phyloP scores from a whole-genome alignment of 2,329 filamentous ascomycete genomes.

The Zymoseptoria brevis region DNA sequence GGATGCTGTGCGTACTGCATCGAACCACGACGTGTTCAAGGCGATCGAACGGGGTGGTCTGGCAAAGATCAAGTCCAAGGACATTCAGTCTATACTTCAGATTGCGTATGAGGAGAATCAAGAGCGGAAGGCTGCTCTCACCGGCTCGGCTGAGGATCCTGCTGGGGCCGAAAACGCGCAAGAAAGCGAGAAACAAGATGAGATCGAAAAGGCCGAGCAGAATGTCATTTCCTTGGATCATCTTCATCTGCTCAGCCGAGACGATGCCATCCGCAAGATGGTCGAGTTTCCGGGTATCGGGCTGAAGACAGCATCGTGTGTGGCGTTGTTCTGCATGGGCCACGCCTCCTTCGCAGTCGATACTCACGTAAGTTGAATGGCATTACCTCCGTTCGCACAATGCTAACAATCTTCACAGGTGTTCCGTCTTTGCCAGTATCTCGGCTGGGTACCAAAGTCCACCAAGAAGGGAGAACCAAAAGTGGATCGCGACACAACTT shows the following conservation, averaged over 20 bases:
- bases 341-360: slow-evolving; percentile 58
- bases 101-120: slow-evolving; percentile 63
- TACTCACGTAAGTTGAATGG: slow-evolving; percentile 41
- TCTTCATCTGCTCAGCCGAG: slow-evolving; percentile 46
- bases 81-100: slow-evolving; percentile 67
- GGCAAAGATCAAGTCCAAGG: slow-evolving; percentile 59
- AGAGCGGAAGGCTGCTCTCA: slow-evolving; percentile 45
- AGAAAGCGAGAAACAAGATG: slow-evolving; percentile 46
- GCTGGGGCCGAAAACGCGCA: slow-evolving; percentile 40
- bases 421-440: slow-evolving; percentile 54
- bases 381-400: neutral
- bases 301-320: slow-evolving; percentile 59
- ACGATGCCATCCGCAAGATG: slow-evolving; percentile 51
- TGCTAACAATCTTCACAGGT: slow-evolving; percentile 29
- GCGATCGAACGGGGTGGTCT: slow-evolving; percentile 66
- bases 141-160: slow-evolving; percentile 26
- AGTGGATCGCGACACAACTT: slow-evolving; percentile 45
- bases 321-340: slow-evolving; percentile 56
- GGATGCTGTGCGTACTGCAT: slow-evolving; percentile 58
- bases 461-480: slow-evolving; percentile 37
- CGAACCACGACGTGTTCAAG: slow-evolving; percentile 54
- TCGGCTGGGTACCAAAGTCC: slow-evolving; percentile 51
- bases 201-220: slow-evolving; percentile 50
- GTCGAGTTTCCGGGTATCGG: slow-evolving; percentile 56
- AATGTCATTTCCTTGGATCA: slow-evolving; percentile 59